phyloP scores from a whole-genome alignment of 2,329 filamentous ascomycete genomes.

The Pseudocercospora crystallina region DNA sequence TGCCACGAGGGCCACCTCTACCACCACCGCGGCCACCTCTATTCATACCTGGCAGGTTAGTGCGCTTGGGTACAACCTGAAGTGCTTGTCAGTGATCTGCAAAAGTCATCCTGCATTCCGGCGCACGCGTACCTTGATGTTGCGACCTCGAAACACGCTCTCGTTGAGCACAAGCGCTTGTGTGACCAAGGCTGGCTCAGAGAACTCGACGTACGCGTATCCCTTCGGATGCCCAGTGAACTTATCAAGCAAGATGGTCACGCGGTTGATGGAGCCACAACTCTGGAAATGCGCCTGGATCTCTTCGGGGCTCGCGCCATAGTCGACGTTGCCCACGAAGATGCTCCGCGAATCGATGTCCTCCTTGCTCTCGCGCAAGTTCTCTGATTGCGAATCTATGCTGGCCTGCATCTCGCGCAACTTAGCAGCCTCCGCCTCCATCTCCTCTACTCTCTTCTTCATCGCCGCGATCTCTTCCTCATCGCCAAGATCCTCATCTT shows the following conservation, averaged over 20 bases:
- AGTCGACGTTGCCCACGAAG: slow-evolving; percentile 98
- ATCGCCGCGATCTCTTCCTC: slow-evolving; percentile 49
- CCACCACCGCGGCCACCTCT: slow-evolving; percentile 71
- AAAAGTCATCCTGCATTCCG: background rate
- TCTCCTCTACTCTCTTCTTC: slow-evolving; percentile 55
- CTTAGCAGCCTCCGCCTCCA: slow-evolving; percentile 59
- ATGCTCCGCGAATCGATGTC: slow-evolving; percentile 94
- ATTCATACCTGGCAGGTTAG: slow-evolving; percentile 92
- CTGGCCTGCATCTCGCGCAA: slow-evolving; percentile 57
- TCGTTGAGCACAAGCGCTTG: slow-evolving; percentile 95
- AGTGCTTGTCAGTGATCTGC: slow-evolving; percentile 28
- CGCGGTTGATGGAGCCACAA: slow-evolving; percentile 94
- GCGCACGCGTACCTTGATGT: slow-evolving; percentile 74
- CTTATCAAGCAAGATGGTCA: slow-evolving; percentile 96
- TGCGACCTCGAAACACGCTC: slow-evolving; percentile 89
- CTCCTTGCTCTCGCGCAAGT: slow-evolving; percentile 87
- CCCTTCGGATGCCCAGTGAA: slow-evolving; percentile 99
- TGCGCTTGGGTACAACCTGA: slow-evolving; percentile 85
- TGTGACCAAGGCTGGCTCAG: slow-evolving; percentile 87
- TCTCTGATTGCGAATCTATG: slow-evolving; percentile 80
- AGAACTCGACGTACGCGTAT: slow-evolving; percentile 98
- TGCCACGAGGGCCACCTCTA: slow-evolving; percentile 45
- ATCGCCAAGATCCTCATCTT: slow-evolving; percentile 35
- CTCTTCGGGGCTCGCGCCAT: slow-evolving; percentile 94
- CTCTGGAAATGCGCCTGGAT: slow-evolving; percentile 98